Percentiles rank a stretch among this genome's conserved stretches.
Conservation (phyloP, 2,329 filamentous ascomycete genomes). For the Macroventuria anomochaeta region DNA sequence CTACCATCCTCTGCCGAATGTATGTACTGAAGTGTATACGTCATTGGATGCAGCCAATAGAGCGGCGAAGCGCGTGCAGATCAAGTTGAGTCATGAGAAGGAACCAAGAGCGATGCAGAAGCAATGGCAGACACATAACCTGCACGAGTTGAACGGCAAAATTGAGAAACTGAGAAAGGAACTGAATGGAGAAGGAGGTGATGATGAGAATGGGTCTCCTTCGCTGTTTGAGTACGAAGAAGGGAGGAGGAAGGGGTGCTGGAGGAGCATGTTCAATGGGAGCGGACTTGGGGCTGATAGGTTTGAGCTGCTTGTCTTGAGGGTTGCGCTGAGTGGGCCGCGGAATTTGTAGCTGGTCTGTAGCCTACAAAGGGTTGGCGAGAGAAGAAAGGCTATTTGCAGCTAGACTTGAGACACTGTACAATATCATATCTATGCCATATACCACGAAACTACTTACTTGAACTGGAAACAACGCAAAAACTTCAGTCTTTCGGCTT, state of each 20-base stretch:
- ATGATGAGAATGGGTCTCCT: background rate
- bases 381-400: no score
- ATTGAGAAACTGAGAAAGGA: constrained; percentile 13
- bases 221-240: background rate
- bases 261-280: constrained; percentile 34
- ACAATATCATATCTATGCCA: no score
- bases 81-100: constrained; percentile 33
- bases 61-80: constrained; percentile 34
- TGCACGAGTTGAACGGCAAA: constrained; percentile 22
- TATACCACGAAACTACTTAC: no score
- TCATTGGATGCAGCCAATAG: constrained; percentile 32
- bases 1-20: constrained; percentile 16
- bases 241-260: constrained; percentile 21
- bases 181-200: background rate
- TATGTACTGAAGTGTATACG: constrained; percentile 31
- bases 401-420: no score
- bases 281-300: constrained; percentile 23
- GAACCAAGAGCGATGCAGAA: constrained; percentile 9
- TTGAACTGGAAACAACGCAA: no score
- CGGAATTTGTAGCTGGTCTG: constrained; percentile 30
- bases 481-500: no score
- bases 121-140: constrained; percentile 26
- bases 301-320: constrained; percentile 35
- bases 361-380: background rate
- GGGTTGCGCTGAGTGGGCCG: constrained; percentile 32